A percentile compares a stretch with the other conserved stretches of the same genome.
Conservation (phyloP, 257 asterid species). For the Ajuga chamaepitys region DNA sequence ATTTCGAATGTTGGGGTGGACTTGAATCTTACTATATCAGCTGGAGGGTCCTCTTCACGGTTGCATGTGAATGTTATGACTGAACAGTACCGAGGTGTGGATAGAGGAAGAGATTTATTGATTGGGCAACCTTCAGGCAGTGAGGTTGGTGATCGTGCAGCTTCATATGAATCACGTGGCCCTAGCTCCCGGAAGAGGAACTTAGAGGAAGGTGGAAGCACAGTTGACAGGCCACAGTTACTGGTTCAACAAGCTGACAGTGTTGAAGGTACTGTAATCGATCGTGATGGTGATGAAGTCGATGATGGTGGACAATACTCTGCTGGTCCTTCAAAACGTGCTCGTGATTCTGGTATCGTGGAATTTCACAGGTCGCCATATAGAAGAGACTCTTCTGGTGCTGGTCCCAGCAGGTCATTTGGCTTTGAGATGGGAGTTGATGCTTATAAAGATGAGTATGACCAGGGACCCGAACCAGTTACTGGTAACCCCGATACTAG, state of each 20-base stretch:
- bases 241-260: constrained; percentile 79
- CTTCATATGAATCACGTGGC: constrained; percentile 92
- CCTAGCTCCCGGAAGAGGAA: constrained; percentile 92
- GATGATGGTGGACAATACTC: constrained; percentile 76
- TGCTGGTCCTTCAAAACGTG: constrained; percentile 86
- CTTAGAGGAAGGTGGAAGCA: constrained; percentile 98
- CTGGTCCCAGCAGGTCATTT: constrained; percentile 83
- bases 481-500: constrained; percentile 53
- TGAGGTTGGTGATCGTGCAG: constrained; percentile 95
- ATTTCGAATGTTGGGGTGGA: constrained; percentile 73
- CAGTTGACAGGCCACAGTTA: constrained; percentile 78
- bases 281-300: constrained; percentile 96
- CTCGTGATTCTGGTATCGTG: constrained; percentile 46
- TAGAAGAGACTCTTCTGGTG: constrained; percentile 61
- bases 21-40: constrained; percentile 76
- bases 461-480: constrained; percentile 50
- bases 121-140: constrained; percentile 88
- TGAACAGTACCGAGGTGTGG: constrained; percentile 47
- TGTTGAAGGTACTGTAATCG: constrained; percentile 95
- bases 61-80: constrained; percentile 40
- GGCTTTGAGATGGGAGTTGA: constrained; percentile 57
- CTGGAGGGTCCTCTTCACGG: constrained; percentile 71
- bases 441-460: constrained; percentile 48
- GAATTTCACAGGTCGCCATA: constrained; percentile 38
- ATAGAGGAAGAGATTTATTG: constrained; percentile 49